A percentile compares a stretch with the other conserved stretches of the same genome.
These are phyloP conservation scores for Trichoderma sp. DNA, from an alignment of 2,329 filamentous ascomycete genomes.

Conservation along the genomic window DNA sequence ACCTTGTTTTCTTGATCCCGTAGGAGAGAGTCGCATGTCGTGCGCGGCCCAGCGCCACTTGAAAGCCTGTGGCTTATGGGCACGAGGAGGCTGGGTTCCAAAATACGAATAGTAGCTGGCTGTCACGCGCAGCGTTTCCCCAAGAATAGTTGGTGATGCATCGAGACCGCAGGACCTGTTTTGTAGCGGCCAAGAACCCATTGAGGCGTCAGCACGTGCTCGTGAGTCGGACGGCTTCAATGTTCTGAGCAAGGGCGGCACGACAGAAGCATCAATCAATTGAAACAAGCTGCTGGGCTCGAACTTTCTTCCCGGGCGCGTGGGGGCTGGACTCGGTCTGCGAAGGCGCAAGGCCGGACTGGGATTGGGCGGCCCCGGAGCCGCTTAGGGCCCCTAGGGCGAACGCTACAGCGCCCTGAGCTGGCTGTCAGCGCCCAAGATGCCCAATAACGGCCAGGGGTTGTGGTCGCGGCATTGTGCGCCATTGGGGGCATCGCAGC, in stretches of 20 bases:
- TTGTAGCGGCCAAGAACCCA: background rate
- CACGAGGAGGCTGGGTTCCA: background rate
- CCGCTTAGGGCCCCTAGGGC: slow-evolving; percentile 21
- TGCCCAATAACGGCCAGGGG: slow-evolving; percentile 20
- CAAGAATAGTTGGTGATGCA: background rate
- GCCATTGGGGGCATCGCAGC: background rate
- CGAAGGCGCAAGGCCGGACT: slow-evolving; percentile 26
- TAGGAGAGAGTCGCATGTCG: slow-evolving; percentile 15
- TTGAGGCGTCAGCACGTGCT: slow-evolving; percentile 25
- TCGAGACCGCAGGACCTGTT: background rate
- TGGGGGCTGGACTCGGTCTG: slow-evolving; percentile 29
- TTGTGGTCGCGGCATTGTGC: background rate
- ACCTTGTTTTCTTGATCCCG: background rate
- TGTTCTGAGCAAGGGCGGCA: slow-evolving; percentile 13
- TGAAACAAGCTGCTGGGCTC: slow-evolving; percentile 4
- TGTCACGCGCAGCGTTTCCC: background rate
- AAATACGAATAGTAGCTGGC: background rate
- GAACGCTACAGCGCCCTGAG: slow-evolving; percentile 26
- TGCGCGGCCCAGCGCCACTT: background rate
- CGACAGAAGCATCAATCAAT: background rate
- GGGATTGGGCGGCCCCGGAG: slow-evolving; percentile 27
- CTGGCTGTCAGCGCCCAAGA: slow-evolving; percentile 23
- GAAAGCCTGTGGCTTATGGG: background rate
- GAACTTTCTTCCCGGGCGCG: slow-evolving; percentile 1
- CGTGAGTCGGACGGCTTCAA: background rate